These are phyloP conservation scores for Balansia obtecta DNA, from an alignment of 2,329 filamentous ascomycete species.

Conservation along the genomic window DNA sequence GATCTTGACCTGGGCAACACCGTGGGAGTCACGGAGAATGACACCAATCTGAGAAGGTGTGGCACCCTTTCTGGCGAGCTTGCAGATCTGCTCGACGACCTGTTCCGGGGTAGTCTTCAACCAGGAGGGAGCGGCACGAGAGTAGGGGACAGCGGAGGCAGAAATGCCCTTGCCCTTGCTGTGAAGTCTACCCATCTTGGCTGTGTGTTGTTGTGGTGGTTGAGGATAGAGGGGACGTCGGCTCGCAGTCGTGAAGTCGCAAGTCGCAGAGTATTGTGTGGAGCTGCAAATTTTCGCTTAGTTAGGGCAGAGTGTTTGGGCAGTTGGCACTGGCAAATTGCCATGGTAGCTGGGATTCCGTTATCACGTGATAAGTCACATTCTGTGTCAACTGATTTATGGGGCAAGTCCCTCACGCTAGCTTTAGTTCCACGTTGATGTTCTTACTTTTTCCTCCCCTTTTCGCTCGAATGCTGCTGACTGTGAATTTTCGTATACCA, in stretches of 20 bases:
- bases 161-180: slow-evolving; percentile 99
- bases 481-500: no score
- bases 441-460: neutral
- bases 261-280: slow-evolving; percentile 24
- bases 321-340: neutral
- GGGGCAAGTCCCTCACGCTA: neutral
- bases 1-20: slow-evolving; percentile 94
- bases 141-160: slow-evolving; percentile 91
- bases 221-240: slow-evolving; percentile 20
- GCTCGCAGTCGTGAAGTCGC: slow-evolving; percentile 15
- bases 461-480: no score
- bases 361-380: neutral
- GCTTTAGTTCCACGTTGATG: neutral
- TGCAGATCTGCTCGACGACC: slow-evolving; percentile 98
- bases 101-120: slow-evolving; percentile 98
- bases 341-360: neutral
- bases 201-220: slow-evolving; percentile 28
- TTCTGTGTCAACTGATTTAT: neutral
- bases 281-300: slow-evolving; percentile 30
- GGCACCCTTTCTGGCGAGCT: slow-evolving; percentile 97
- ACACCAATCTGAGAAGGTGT: slow-evolving; percentile 99
- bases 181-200: slow-evolving; percentile 94
- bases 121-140: slow-evolving; percentile 83
- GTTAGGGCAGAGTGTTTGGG: slow-evolving; percentile 28
- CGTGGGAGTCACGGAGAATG: slow-evolving; percentile 94